Evolutionary conservation across 2,329 filamentous ascomycete genomes (phyloP).

Genomic region (Scopulariopsis brevicaulis): DNA sequence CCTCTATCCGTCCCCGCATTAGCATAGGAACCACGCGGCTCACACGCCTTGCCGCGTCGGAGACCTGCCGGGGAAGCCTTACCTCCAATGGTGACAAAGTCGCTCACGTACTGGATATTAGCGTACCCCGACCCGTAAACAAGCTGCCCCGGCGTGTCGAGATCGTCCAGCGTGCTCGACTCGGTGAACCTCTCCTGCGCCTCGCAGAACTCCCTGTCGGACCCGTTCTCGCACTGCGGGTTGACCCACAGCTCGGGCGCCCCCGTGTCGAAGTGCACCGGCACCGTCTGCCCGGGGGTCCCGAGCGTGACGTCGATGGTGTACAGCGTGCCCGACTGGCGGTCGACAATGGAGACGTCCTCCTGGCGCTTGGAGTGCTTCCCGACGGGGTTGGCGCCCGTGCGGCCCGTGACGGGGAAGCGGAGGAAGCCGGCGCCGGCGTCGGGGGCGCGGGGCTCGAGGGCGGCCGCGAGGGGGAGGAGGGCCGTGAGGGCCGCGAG

Average conservation of each 20-base stretch:
- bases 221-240: constrained; percentile 16
- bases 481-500: neutral
- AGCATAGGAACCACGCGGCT: constrained; percentile 5
- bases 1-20: constrained; percentile 7
- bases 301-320: constrained; percentile 24
- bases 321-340: constrained; percentile 17
- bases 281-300: constrained; percentile 23
- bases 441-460: neutral
- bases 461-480: neutral
- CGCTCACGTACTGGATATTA: constrained; percentile 14
- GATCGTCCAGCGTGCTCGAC: constrained; percentile 12
- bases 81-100: constrained; percentile 20
- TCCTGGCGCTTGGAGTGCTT: neutral
- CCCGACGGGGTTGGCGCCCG: neutral
- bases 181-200: constrained; percentile 3
- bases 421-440: neutral
- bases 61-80: constrained; percentile 7
- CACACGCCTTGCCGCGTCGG: neutral
- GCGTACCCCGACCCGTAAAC: constrained; percentile 18
- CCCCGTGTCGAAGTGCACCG: constrained; percentile 27
- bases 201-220: constrained; percentile 13
- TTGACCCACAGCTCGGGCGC: constrained; percentile 30
- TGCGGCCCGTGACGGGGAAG: neutral
- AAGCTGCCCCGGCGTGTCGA: constrained; percentile 9
- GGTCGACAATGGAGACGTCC: neutral